These are phyloP conservation scores for Fusarium ambrosium DNA, from an alignment of 2,329 filamentous ascomycete genomes.

Conservation along the genomic window DNA sequence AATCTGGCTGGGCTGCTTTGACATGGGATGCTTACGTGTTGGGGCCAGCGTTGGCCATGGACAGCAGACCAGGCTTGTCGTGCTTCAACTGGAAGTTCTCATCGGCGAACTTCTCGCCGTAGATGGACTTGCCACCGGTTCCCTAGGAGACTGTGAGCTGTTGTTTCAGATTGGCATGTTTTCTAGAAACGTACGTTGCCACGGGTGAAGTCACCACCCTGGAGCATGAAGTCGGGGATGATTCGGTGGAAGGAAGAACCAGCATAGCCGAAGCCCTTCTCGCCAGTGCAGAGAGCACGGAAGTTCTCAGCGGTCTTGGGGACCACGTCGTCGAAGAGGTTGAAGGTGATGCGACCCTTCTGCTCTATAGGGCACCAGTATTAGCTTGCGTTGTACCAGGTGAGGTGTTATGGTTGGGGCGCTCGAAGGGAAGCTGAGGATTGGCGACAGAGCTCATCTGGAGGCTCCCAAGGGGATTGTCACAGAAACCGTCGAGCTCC, in stretches of 20 bases:
- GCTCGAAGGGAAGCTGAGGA: conserved; percentile 20
- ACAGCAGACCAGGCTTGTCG: conserved; percentile 81
- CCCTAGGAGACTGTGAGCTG: conserved; percentile 66
- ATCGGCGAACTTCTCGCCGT: conserved; percentile 93
- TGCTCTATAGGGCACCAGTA: conserved; percentile 67
- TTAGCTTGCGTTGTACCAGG: conserved; percentile 34
- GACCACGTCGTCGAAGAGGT: conserved; percentile 86
- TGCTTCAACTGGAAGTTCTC: conserved; percentile 90
- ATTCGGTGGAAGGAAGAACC: conserved; percentile 92
- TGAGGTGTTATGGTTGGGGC: conserved; percentile 1
- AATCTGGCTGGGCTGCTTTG: background rate
- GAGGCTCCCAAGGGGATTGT: conserved; percentile 7
- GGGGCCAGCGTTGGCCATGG: conserved; percentile 95
- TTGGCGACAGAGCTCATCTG: conserved; percentile 13
- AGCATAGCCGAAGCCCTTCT: conserved; percentile 87
- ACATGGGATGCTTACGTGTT: conserved; percentile 78
- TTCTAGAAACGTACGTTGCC: conserved; percentile 77
- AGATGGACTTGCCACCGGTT: conserved; percentile 93
- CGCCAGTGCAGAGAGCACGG: conserved; percentile 82
- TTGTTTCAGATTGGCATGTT: background rate
- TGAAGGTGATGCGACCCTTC: conserved; percentile 86
- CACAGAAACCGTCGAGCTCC: background rate
- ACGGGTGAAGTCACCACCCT: conserved; percentile 95
- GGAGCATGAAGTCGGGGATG: conserved; percentile 94
- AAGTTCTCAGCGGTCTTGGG: conserved; percentile 93